A percentile compares a stretch with the other conserved stretches of the same genome.
These are phyloP conservation scores for Dillenia turbinata DNA, from an alignment of 164 flowering plant species.

Conservation along the genomic window DNA sequence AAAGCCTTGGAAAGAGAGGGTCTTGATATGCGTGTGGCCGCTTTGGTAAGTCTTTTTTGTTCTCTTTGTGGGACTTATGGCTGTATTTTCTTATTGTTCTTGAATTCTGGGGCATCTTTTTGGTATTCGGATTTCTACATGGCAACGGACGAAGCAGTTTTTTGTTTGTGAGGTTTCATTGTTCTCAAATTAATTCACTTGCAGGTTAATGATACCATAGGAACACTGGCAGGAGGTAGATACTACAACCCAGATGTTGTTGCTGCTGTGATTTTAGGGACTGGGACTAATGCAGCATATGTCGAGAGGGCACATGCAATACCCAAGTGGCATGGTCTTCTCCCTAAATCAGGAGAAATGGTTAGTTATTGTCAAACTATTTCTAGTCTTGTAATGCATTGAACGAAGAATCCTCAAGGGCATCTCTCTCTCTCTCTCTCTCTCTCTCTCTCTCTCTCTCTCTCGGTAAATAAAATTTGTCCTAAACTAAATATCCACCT, in stretches of 20 bases:
- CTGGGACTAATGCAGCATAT: conserved; percentile 99
- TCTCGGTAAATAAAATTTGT: too few species aligned
- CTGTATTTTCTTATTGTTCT: neutral
- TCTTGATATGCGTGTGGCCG: conserved; percentile 74
- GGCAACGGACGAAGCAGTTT: neutral
- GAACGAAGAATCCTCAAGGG: neutral
- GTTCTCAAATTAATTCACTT: conserved; percentile 4
- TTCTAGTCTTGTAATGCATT: neutral
- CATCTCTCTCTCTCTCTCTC: neutral
- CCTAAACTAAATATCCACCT: too few species aligned
- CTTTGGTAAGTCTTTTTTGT: conserved; percentile 44
- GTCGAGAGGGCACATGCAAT: conserved; percentile 90
- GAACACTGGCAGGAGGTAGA: conserved; percentile 93
- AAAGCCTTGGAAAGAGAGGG: conserved; percentile 66
- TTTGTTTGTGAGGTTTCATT: neutral
- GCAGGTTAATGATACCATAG: conserved; percentile 96
- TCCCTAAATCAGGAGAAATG: conserved; percentile 93
- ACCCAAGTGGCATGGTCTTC: conserved; percentile 93
- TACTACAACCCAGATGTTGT: conserved; percentile 60
- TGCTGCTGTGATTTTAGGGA: conserved; percentile 93
- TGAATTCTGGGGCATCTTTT: neutral
- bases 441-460: too few species aligned
- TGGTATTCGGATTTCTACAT: neutral
- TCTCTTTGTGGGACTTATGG: neutral
- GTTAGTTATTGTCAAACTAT: conserved; percentile 28